Percentiles rank a stretch among this genome's conserved stretches.
These are phyloP conservation scores for Hymenoscyphus repandus DNA, from an alignment of 2,329 filamentous ascomycete species.

Conservation along the genomic window DNA sequence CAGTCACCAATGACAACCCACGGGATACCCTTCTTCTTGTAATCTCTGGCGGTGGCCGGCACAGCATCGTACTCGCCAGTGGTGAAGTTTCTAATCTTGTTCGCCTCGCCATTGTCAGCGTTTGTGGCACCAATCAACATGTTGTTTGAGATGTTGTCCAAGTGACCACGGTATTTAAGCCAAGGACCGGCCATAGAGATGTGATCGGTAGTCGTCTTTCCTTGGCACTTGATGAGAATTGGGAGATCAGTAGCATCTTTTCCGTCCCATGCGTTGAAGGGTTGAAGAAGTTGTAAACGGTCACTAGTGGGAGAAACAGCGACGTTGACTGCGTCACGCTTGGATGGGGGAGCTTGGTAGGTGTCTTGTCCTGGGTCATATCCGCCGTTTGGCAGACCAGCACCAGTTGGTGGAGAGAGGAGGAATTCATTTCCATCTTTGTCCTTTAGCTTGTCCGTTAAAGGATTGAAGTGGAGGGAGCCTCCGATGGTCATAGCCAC, in stretches of 20 bases:
- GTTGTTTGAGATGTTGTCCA: slow-evolving; percentile 99
- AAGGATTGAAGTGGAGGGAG: slow-evolving; percentile 86
- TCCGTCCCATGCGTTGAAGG: slow-evolving; percentile 85
- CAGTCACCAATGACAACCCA: slow-evolving; percentile 99
- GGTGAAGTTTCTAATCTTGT: slow-evolving; percentile 91
- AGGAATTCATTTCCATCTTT: slow-evolving; percentile 96
- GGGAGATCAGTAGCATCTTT: slow-evolving; percentile 81
- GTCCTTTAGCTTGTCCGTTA: slow-evolving; percentile 87
- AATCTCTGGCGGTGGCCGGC: slow-evolving; percentile 90
- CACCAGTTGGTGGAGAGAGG: slow-evolving; percentile 73
- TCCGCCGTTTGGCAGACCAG: slow-evolving; percentile 72
- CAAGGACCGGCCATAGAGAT: slow-evolving; percentile 96
- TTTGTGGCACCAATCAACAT: slow-evolving; percentile 98
- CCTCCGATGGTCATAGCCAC: slow-evolving; percentile 83
- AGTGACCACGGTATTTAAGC: slow-evolving; percentile 97
- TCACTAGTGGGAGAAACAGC: slow-evolving; percentile 84
- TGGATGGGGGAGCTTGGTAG: slow-evolving; percentile 87
- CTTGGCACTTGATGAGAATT: slow-evolving; percentile 92
- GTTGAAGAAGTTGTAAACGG: slow-evolving; percentile 85
- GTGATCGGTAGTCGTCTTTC: slow-evolving; percentile 96
- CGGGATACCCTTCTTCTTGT: slow-evolving; percentile 93
- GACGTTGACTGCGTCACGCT: slow-evolving; percentile 69
- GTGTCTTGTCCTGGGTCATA: slow-evolving; percentile 91
- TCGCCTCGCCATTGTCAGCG: slow-evolving; percentile 90
- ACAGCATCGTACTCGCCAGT: slow-evolving; percentile 82